Evolutionary conservation across 495 filamentous ascomycete species (phyloP), one percentile per base, ranked within the genome.

Genomic region (Letharia lupina): DNA sequence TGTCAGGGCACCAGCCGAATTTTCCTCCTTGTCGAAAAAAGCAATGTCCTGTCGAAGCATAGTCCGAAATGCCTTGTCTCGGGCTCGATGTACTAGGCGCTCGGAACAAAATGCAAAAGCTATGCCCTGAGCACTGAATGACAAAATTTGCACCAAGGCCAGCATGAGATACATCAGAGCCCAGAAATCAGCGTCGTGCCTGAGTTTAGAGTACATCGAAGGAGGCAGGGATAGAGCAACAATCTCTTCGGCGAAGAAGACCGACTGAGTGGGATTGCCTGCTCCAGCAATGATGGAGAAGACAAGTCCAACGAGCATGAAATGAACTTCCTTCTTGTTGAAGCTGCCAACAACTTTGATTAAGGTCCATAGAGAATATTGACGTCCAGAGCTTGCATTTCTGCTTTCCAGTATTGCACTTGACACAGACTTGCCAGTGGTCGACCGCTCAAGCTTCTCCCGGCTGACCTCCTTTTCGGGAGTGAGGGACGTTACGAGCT

Each of bases 21-120:
- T 96, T 69, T 91, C 85, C 64, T 93, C 90, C 20, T 75, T 83
- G 69, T 95, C 93, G 68, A 96, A 98, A 75, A 91, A 97, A 18
- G 82, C 81, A 65, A 97, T 91, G 67, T 98, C 92, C 71, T 98
- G 93, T 13, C 93, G 88, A n/a, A 98, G 81, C 79, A 96, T 94
- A 44, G 86, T 80, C 48, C 90, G 83, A 80, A 98, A 98, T 39
- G 91, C 85, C 61, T 76, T 80, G 75, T 91, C 85, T 66, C 93
- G 83, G 8, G 90, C 89, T 10, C 93, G 86, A 72, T 90, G 89
- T 64, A 97, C 83, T 45, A 98, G 82, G 33, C 86, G 77, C 75
- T 95, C 91, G 3, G 89, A 95, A 77, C 89, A 91, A 70, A 87
- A 88, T 10, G 90, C 92, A 66, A 97, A 95, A 7, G 84, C 80